phyloP scores from a whole-genome alignment of 2,329 filamentous ascomycete species.

The Orbilia javanica region DNA sequence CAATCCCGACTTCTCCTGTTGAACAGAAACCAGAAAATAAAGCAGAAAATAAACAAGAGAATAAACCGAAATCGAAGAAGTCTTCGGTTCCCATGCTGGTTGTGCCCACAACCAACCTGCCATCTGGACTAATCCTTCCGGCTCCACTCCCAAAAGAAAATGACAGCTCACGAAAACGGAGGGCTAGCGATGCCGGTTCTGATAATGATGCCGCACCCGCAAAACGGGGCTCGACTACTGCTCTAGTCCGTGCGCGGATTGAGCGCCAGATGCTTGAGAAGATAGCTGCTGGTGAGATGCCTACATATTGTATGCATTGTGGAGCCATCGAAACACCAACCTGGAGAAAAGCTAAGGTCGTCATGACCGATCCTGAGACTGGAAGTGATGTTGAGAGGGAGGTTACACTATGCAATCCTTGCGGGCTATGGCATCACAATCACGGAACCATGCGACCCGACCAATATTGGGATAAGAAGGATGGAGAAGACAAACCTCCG shows the following conservation, averaged over 20 bases:
- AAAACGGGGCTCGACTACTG: slow-evolving; percentile 58
- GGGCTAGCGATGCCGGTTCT: slow-evolving; percentile 49
- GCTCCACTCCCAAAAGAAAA: slow-evolving; percentile 24
- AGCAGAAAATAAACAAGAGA: background rate
- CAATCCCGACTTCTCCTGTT: slow-evolving; percentile 31
- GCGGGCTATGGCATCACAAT: slow-evolving; percentile 94
- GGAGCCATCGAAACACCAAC: slow-evolving; percentile 95
- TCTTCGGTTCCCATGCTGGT: slow-evolving; percentile 36
- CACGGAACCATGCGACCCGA: slow-evolving; percentile 85
- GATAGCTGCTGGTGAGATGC: slow-evolving; percentile 85
- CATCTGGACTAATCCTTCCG: slow-evolving; percentile 39
- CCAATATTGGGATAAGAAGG: slow-evolving; percentile 76
- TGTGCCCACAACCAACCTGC: slow-evolving; percentile 23
- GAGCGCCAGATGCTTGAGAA: slow-evolving; percentile 61
- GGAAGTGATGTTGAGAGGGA: slow-evolving; percentile 77
- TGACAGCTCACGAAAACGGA: slow-evolving; percentile 36
- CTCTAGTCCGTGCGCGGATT: slow-evolving; percentile 57
- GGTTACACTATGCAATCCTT: slow-evolving; percentile 90
- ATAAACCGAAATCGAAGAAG: slow-evolving; percentile 25
- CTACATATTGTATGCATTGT: slow-evolving; percentile 90
- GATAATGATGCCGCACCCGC: slow-evolving; percentile 46
- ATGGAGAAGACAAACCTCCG: slow-evolving; percentile 64
- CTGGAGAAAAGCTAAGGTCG: slow-evolving; percentile 87
- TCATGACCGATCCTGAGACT: slow-evolving; percentile 68
- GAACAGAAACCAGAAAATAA: slow-evolving; percentile 13